Percentiles rank a stretch among this genome's conserved stretches.
phyloP scores from a whole-genome alignment of 345 rosid genomes.

The Populus deltoides region DNA sequence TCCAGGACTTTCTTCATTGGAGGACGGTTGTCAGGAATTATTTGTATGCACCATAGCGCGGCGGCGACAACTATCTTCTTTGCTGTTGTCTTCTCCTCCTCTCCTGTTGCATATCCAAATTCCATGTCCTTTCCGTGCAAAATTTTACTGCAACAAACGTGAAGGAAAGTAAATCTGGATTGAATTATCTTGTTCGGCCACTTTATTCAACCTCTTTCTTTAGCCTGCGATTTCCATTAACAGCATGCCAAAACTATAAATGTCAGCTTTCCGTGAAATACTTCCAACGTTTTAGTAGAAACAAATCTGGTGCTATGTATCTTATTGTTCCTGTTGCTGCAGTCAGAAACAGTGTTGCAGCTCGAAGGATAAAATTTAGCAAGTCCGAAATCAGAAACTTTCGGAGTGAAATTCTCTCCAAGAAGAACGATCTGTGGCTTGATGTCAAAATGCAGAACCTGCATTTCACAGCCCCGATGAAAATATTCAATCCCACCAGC shows the following conservation, averaged over 20 bases:
- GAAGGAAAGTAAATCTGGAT: constrained; percentile 6
- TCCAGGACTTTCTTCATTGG: constrained; percentile 14
- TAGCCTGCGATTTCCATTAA: constrained; percentile 12
- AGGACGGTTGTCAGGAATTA: constrained; percentile 6
- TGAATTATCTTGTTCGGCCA: neutral
- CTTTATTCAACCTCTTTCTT: neutral
- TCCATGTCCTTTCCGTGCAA: neutral
- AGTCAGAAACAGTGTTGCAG: neutral
- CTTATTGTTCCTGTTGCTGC: neutral
- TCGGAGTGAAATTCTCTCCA: neutral
- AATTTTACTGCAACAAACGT: neutral
- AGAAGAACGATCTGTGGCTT: neutral
- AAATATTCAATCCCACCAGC: constrained; percentile 14
- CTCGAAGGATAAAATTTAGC: neutral
- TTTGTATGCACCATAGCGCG: constrained; percentile 13
- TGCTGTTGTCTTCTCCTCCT: too few relatives aligned
- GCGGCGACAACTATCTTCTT: constrained; percentile 11
- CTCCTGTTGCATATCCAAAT: neutral
- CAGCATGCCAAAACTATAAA: constrained; percentile 18
- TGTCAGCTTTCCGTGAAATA: constrained; percentile 13
- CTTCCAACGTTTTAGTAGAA: constrained; percentile 8
- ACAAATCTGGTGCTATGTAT: neutral
- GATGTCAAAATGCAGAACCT: neutral
- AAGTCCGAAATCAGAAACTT: neutral
- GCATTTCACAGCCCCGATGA: constrained; percentile 18